Base-by-base conservation (phyloP, 371 early-diverging fungal genomes). In the Actinomortierella wolfii region DNA sequence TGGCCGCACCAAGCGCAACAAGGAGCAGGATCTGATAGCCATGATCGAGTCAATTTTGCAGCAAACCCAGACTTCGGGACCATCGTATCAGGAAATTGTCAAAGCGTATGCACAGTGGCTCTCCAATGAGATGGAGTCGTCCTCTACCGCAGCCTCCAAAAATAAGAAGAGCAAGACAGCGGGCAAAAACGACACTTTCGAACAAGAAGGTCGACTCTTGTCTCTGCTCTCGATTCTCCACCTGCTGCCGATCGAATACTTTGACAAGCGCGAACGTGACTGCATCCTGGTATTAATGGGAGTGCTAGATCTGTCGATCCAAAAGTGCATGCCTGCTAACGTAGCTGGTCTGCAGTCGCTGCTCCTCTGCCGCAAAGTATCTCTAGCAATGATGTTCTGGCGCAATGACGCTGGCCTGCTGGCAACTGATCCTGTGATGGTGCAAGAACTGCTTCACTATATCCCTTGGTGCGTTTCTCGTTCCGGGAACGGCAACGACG, bases 231-330 rank as follows among this genome's bases (percentile, higher is more conserved):
- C 67, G 23, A 61, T 70, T 44, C 56, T 66, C 26, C 76, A 80
- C 41, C 61, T 84, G 2, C 79, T 86, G 54, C 86, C 86, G 1
- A 71, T 76, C 48, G 86, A 84, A 47, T 84, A 81, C 48, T 84
- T 76, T 59, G 79, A 78, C 51, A 82, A 79, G 59, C 61, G 59
- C 17, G 77, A 86, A 24, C 78, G 84, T 25, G 66, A 79, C 25
- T 66, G 78, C 11, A 56, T 75, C 11, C 39, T 85, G 28, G 57
- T 68, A 34, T 54, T 81, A 20, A 64, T 76, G 62, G 76, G 77
- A 0, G 55, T 81, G 15, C 28, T 81, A n/a, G 86, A 85, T 41
- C 61, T 68, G 11, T 80, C 77, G 64, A 57, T 74, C 11, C 66
- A 76, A 5, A 58, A 56, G n/a, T 55, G 52, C 29, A 21, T 51